Evolutionary conservation across 2,329 filamentous ascomycete species (phyloP), one percentile per base, ranked within the genome.

Genomic region (Neonectria coccinea): DNA sequence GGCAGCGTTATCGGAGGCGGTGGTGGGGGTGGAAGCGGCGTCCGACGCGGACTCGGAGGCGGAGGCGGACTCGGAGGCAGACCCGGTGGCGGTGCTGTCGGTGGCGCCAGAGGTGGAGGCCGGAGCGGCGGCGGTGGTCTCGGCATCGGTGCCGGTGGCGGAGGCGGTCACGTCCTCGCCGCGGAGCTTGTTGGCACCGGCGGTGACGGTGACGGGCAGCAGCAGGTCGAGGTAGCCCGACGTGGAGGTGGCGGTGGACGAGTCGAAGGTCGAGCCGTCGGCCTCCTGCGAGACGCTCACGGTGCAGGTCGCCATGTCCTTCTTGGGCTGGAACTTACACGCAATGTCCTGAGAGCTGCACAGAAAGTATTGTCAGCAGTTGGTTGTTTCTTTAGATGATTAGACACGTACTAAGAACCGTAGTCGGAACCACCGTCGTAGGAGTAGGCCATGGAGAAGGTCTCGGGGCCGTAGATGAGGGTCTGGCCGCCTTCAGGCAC

Each of bases 131-230:
- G 64, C 62, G 29, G 69, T 69, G 29, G 68, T 70, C 42, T 65
- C 31, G 12, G 52, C 29, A 12, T 27, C 50, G 20, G 48, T 51
- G 5, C 6, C 31, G 36, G 47, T 20, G 42, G 47, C 52, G 47
- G 27, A 53, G 22, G 25, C 64, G 3, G 63, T 54, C 7, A 42
- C n/a, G 47, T 57, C 36, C 14, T 39, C 69, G 14, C 45, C 57
- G 41, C 56, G 62, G 20, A 82, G 71, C 71, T 80, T 80, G 55
- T 80, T 76, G 36, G 74, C 59, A 4, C 80, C 81, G 16, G 77
- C 78, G 18, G 80, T 81, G 56, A 82, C 66, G 36, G 78, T 79
- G 25, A 81, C 75, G 59, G 78, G 73, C 12, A 68, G 33, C 42
- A 75, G 65, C 20, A 60, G 9, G 0, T 57, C 20, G n/a, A 55